Percentiles rank a stretch among this genome's conserved stretches.
These are phyloP conservation scores for Geotrichum aggregatum DNA, from an alignment of 1,139 yeast genomes.

Conservation along the genomic window DNA sequence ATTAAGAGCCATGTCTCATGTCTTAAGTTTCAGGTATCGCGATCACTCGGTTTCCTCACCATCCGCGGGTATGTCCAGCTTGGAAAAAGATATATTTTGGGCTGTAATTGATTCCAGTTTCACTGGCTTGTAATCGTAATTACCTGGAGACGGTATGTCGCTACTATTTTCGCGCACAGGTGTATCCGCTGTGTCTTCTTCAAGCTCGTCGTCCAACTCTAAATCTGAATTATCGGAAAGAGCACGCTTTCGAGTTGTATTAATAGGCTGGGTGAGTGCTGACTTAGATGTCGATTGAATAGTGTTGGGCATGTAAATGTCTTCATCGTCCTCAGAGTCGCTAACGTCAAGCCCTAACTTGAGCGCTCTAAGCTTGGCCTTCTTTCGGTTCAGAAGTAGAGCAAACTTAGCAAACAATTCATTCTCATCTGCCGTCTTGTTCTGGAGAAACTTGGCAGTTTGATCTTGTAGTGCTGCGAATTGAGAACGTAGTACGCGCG, in stretches of 20 bases:
- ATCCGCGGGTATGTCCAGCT: too few species aligned
- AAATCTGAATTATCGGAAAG: neutral
- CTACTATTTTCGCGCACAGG: too few species aligned
- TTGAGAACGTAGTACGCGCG: slow-evolving; percentile 6
- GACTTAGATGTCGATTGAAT: neutral
- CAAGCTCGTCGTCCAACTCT: neutral
- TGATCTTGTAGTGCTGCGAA: slow-evolving; percentile 11
- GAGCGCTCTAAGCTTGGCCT: slow-evolving; percentile 26
- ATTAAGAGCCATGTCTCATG: neutral
- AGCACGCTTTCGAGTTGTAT: neutral
- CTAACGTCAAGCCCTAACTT: slow-evolving; percentile 23
- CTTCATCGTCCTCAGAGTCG: slow-evolving; percentile 25
- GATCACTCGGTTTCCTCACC: slow-evolving; percentile 2
- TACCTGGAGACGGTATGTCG: too few species aligned
- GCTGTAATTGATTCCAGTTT: too few species aligned
- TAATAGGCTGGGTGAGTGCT: neutral
- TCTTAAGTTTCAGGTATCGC: too few species aligned
- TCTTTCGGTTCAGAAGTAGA: slow-evolving; percentile 32
- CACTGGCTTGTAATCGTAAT: too few species aligned
- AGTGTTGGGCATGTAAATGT: slow-evolving; percentile 12
- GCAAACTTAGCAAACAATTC: slow-evolving; percentile 29
- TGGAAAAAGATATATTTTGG: too few species aligned
- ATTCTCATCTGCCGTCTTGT: slow-evolving; percentile 26
- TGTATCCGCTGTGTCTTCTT: neutral
- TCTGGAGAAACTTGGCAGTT: slow-evolving; percentile 23